Percentiles rank a stretch among this genome's conserved stretches.
These are phyloP conservation scores for Dalechampia spathulata DNA, from an alignment of 441 rosid genomes.

Conservation along the genomic window DNA sequence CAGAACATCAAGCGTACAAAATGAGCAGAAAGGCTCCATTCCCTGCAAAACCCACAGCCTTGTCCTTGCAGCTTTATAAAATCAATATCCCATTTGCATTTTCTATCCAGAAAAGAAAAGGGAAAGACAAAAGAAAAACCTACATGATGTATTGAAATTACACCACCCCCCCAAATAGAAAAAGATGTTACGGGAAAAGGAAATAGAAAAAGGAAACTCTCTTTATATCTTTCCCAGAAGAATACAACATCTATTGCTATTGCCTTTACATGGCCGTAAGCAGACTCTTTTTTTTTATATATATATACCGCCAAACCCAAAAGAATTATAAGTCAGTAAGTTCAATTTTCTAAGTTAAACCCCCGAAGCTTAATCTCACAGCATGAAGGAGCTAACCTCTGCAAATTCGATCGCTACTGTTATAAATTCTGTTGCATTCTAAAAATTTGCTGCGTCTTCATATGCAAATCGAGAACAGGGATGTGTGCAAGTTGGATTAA, in stretches of 20 bases:
- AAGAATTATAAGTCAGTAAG: conserved; percentile 22
- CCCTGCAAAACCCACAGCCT: conserved; percentile 19
- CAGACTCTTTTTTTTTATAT: too few species aligned
- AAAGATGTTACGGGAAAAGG: background rate
- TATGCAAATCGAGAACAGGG: conserved; percentile 8
- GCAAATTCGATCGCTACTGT: conserved; percentile 8
- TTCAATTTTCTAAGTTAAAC: conserved; percentile 20
- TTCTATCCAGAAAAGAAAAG: background rate
- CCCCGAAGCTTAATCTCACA: conserved; percentile 10
- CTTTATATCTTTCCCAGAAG: background rate
- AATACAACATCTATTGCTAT: conserved; percentile 13
- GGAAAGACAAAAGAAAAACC: too few species aligned
- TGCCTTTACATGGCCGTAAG: conserved; percentile 10
- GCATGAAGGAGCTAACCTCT: conserved; percentile 8
- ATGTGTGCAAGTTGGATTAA: conserved; percentile 23
- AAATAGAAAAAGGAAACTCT: background rate
- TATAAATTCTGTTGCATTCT: conserved; percentile 10
- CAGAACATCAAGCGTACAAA: background rate
- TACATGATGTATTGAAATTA: conserved; percentile 15
- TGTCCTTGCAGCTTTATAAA: background rate
- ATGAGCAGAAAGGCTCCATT: background rate
- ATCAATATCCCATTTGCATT: conserved; percentile 4
- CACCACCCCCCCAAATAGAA: conserved; percentile 30
- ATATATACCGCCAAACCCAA: conserved; percentile 13
- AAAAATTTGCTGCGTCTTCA: conserved; percentile 10